These are phyloP conservation scores for Leccinum ponderosum DNA, from an alignment of 1,284 basidiomycete genomes.

Conservation along the genomic window DNA sequence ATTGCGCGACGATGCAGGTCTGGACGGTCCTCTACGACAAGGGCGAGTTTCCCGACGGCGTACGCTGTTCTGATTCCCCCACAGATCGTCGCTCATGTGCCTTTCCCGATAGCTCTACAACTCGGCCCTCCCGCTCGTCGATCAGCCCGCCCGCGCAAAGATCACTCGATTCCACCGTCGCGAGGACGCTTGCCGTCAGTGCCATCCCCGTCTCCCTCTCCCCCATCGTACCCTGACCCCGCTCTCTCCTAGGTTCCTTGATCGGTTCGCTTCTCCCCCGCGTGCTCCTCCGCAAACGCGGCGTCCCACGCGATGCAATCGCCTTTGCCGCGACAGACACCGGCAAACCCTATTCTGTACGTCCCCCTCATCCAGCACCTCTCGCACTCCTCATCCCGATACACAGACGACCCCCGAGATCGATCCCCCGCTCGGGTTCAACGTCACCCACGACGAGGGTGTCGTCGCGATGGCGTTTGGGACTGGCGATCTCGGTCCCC, in stretches of 20 bases:
- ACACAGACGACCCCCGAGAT: slow-evolving; percentile 45
- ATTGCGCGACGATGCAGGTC: too few relatives aligned
- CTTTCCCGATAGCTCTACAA: slow-evolving; percentile 48
- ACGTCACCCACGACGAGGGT: slow-evolving; percentile 77
- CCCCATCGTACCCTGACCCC: not conserved
- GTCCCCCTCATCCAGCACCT: slow-evolving; percentile 17
- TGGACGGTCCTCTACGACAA: too few relatives aligned
- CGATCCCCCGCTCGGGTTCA: slow-evolving; percentile 64
- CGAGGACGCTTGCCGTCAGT: slow-evolving; percentile 59
- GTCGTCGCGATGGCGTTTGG: slow-evolving; percentile 69
- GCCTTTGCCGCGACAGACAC: slow-evolving; percentile 54
- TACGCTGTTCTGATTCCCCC: too few relatives aligned
- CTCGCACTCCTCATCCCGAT: not conserved
- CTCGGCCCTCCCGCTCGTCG: slow-evolving; percentile 54
- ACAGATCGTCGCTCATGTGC: too few relatives aligned
- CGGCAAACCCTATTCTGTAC: slow-evolving; percentile 74
- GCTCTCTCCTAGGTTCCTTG: slow-evolving; percentile 53
- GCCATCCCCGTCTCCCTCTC: not conserved
- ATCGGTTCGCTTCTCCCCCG: slow-evolving; percentile 73
- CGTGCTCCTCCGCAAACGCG: slow-evolving; percentile 56
- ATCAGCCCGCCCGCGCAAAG: slow-evolving; percentile 50
- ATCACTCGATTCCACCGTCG: slow-evolving; percentile 60
- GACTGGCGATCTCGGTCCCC: slow-evolving; percentile 51
- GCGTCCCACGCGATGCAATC: slow-evolving; percentile 47
- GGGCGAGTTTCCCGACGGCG: too few relatives aligned